Evolutionary conservation across 2,329 filamentous ascomycete genomes (phyloP).

Genomic region (Colletotrichum sp.): DNA sequence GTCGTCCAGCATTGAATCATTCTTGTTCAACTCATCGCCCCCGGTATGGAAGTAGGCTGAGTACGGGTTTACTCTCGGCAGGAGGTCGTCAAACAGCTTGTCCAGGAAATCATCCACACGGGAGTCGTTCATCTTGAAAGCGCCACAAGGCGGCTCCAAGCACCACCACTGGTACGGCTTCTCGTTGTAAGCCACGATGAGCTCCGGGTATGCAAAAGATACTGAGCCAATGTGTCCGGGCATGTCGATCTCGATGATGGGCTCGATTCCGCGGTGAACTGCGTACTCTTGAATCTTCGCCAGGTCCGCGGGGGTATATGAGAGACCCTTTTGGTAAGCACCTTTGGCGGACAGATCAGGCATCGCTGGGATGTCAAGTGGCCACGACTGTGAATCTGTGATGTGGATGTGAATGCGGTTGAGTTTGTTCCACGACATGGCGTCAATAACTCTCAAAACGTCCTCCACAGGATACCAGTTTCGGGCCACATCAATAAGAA

Average conservation of each 20-base stretch:
- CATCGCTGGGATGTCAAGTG: constrained; percentile 77
- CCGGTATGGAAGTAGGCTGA: constrained; percentile 83
- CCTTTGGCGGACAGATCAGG: constrained; percentile 76
- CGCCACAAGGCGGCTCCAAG: constrained; percentile 68
- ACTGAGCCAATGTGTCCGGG: constrained; percentile 79
- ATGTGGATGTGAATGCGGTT: constrained; percentile 82
- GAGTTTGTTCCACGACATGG: constrained; percentile 79
- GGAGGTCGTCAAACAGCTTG: constrained; percentile 74
- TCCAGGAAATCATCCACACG: constrained; percentile 75
- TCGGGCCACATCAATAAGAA: constrained; percentile 80
- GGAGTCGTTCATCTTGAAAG: constrained; percentile 77
- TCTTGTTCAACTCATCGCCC: constrained; percentile 84
- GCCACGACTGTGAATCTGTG: constrained; percentile 87
- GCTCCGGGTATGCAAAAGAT: constrained; percentile 69
- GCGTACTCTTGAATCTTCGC: constrained; percentile 73
- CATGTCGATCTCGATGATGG: constrained; percentile 81
- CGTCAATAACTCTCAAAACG: constrained; percentile 79
- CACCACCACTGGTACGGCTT: constrained; percentile 65
- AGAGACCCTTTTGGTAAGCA: constrained; percentile 70
- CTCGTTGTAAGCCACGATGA: constrained; percentile 69
- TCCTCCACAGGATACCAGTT: constrained; percentile 72
- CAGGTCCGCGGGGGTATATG: constrained; percentile 72
- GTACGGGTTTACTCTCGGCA: constrained; percentile 74
- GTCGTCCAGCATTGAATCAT: constrained; percentile 76
- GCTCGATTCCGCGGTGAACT: constrained; percentile 69